Evolutionary conservation across 2,329 filamentous ascomycete species (phyloP).

Genomic region (Tolypocladium tropicale): DNA sequence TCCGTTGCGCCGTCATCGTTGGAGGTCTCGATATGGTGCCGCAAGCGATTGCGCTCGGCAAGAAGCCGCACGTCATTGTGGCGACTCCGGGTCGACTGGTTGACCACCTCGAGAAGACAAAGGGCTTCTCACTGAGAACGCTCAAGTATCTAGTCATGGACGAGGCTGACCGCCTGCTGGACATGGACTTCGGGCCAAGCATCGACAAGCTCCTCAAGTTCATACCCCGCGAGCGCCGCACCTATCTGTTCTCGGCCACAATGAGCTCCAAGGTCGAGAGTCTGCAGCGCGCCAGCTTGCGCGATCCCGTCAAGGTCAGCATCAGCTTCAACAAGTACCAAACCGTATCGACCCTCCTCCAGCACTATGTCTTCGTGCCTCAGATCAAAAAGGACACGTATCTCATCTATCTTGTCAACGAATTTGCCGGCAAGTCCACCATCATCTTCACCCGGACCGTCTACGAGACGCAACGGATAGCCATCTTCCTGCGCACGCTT

Average conservation of each 20-base stretch:
- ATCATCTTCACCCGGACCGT: constrained; percentile 93
- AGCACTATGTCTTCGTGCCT: constrained; percentile 79
- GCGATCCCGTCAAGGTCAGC: constrained; percentile 73
- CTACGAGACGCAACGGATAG: constrained; percentile 77
- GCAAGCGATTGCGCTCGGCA: constrained; percentile 83
- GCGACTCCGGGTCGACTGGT: constrained; percentile 83
- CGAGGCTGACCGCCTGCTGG: constrained; percentile 83
- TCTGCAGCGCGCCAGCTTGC: constrained; percentile 78
- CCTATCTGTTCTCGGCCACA: constrained; percentile 88
- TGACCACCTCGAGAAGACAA: constrained; percentile 93
- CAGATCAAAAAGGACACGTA: constrained; percentile 84
- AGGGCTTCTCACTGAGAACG: constrained; percentile 76
- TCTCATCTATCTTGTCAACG: constrained; percentile 76
- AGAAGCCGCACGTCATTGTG: constrained; percentile 89
- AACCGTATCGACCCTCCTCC: constrained; percentile 79
- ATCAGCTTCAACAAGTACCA: constrained; percentile 80
- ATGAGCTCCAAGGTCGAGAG: constrained; percentile 91
- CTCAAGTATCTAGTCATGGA: constrained; percentile 91
- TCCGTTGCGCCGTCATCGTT: constrained; percentile 76
- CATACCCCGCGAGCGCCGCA: constrained; percentile 65
- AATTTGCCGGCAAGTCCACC: constrained; percentile 72
- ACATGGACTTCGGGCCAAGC: constrained; percentile 88
- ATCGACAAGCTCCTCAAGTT: constrained; percentile 91
- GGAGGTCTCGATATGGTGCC: constrained; percentile 95
- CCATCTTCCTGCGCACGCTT: constrained; percentile 71